phyloP scores from a whole-genome alignment of 2,329 filamentous ascomycete species.

The Ceratocystis ficicola region DNA sequence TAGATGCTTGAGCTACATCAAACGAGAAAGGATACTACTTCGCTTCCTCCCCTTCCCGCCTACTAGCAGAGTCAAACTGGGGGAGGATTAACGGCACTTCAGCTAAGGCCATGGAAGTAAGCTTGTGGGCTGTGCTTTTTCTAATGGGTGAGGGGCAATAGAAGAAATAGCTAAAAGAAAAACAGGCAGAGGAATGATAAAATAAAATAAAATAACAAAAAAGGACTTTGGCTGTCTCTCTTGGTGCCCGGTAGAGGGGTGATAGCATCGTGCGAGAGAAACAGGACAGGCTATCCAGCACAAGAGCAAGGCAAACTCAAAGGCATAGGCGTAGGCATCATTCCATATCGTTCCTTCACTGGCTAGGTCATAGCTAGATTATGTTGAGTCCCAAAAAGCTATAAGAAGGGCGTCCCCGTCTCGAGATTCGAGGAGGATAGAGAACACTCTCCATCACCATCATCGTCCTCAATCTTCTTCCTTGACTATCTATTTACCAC shows the following conservation, averaged over 20 bases:
- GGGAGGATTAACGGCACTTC: neutral
- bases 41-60: neutral
- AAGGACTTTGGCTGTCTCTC: neutral
- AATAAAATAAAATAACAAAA: neutral
- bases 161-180: neutral
- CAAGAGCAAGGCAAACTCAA: neutral
- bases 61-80: neutral
- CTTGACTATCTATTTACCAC: neutral
- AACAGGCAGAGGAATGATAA: neutral
- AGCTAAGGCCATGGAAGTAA: neutral
- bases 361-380: neutral
- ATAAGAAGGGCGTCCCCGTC: slow-evolving; percentile 10
- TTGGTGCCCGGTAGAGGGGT: neutral
- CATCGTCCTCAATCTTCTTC: neutral
- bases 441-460: neutral
- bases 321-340: too few relatives aligned
- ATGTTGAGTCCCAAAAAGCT: neutral
- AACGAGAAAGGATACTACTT: neutral
- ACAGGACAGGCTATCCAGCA: neutral
- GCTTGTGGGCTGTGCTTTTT: slow-evolving; percentile 5
- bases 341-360: neutral
- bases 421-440: neutral
- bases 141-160: neutral
- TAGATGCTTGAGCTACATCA: neutral
- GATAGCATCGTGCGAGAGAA: slow-evolving; percentile 7